Evolutionary conservation across 495 filamentous ascomycete genomes (phyloP), one percentile per base, ranked within the genome.

Genomic region (Penicillium angulare): DNA sequence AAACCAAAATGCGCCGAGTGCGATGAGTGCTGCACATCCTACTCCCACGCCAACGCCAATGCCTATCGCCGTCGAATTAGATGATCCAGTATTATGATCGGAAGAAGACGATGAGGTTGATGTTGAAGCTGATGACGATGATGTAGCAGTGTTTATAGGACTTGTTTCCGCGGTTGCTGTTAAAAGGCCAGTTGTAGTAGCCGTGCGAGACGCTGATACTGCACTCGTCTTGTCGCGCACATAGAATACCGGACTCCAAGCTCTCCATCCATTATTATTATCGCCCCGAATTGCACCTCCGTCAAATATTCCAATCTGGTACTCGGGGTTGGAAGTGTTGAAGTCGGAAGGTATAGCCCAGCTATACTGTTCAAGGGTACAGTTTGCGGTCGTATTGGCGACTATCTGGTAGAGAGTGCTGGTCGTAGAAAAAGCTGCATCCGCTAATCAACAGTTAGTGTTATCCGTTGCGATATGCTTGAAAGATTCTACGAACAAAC

Each of bases 261-360:
- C 18, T 15, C 31, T 48, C 32, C 31, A 48, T 15, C 45, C 45
- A 27, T 48, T 38, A 27, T 29, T 18, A 20, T 48, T 27, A 26
- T 39, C 33, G 7, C 45, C 45, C 4, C 31, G 45, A 18, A 34
- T 7, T 2, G 33, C 45, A 4, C 10, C 33, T 31, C 45, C 45
- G 8, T 48, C 45, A 12, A 48, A 48, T 18, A 48, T 13, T 1
- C 45, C 45, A 17, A 48, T 23, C 22, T 48, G 45, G 15, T 48
- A 48, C 16, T 26, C 1, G 7, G 45, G 45, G 45, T 39, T 29
- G 20, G 20, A 36, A 1, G 45, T 48, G 33, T 48, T 48, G 45
- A 48, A 48, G 33, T 48, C 45, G 5, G 45, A 38, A 18, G 45
- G 45, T 13, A 48, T 48, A 5, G 45, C 45, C 45, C 45, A 48